Evolutionary conservation across 2,329 filamentous ascomycete genomes (phyloP), one percentile per base, ranked within the genome.

Genomic region (Aspergillus sp.): DNA sequence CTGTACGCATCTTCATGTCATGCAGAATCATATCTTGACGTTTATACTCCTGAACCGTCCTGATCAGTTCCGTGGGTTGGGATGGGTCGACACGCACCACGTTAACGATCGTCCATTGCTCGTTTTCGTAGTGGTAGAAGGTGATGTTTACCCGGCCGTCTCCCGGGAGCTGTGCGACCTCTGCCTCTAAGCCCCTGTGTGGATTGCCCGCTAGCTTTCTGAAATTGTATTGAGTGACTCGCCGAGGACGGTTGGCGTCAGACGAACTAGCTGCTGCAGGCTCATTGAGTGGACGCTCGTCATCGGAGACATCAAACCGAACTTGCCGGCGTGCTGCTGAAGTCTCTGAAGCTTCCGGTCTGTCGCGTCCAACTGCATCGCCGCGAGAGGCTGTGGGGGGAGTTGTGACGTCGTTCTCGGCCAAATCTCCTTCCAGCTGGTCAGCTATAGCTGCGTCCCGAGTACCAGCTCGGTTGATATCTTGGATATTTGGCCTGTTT

Each of bases 11-110:
- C 41, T 44, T 44, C 41, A 23, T 44, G 9, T 44, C 41, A 3
- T 44, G 41, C 41, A 44, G 17, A 21, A 44, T 44, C 16, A 23
- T 44, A 44, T 20, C 41, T 5, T 11, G 32, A 14, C 32, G 32
- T 7, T 36, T 36, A 36, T 36, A 36, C 14, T 36, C 32, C 41
- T 10, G 19, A 6, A 23, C 41, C 10, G 41, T 44, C 19, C 41
- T 44, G 41, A 44, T 10, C 41, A 44, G 41, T 19, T 44, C 41
- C 19, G 41, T 25, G 10, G 41, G 20, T 4, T 44, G 41, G 41
- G 41, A 44, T 44, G 41, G 41, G 41, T 44, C 23, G 20, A 44
- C 41, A 10, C 41, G 41, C 3, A 44, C 41, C 41, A 44, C 43
- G 11, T 36, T 36, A 36, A 36, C 32, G 16, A 11, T 36, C 32